Conservation (phyloP, 2,329 filamentous ascomycete species). For the Capronia americana region DNA sequence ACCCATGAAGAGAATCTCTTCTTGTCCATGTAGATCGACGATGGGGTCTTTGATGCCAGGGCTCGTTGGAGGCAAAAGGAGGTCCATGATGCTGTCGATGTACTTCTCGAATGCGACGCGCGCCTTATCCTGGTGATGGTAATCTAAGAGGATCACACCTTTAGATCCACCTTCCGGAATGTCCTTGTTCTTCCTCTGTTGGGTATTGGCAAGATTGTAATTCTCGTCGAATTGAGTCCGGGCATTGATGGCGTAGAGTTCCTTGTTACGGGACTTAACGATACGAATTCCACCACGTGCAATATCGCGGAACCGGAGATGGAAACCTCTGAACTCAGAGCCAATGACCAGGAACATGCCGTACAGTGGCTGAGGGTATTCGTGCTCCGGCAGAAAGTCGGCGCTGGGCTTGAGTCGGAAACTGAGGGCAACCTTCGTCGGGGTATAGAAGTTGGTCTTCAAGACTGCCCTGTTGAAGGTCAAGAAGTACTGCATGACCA, state of each 20-base stretch:
- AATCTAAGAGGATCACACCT: constrained; percentile 93
- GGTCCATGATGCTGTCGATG: constrained; percentile 96
- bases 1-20: constrained; percentile 98
- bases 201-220: constrained; percentile 96
- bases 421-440: constrained; percentile 96
- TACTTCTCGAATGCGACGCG: constrained; percentile 98
- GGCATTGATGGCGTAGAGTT: constrained; percentile 95
- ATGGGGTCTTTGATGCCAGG: constrained; percentile 99
- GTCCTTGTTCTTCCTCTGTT: constrained; percentile 99
- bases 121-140: constrained; percentile 91
- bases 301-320: constrained; percentile 96
- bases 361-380: constrained; percentile 92
- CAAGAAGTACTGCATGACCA: constrained; percentile 97
- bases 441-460: constrained; percentile 98
- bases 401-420: constrained; percentile 83
- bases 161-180: constrained; percentile 98
- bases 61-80: constrained; percentile 85
- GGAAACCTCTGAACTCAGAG: constrained; percentile 95
- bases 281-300: constrained; percentile 97
- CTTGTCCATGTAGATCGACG: constrained; percentile 90
- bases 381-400: constrained; percentile 81
- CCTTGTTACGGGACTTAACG: constrained; percentile 95
- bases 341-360: constrained; percentile 99
- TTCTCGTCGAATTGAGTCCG: constrained; percentile 98
- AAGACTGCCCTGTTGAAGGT: constrained; percentile 92